Evolutionary conservation across 2,329 filamentous ascomycete genomes (phyloP), one percentile per base, ranked within the genome.

Genomic region (Talaromyces sp.): DNA sequence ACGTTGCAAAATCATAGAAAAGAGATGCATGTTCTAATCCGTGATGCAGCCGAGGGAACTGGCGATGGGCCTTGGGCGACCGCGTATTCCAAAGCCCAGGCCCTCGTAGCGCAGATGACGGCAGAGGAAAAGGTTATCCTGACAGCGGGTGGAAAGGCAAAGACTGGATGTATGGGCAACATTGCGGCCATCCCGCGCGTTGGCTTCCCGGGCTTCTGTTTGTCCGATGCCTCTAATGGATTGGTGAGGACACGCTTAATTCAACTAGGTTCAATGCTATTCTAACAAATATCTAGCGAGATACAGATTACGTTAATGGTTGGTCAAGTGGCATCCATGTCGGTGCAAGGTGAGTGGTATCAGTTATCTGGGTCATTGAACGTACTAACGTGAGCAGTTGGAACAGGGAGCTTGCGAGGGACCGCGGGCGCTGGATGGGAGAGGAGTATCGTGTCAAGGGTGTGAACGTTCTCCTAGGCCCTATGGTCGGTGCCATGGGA

Each of bases 181-280:
- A 72, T 73, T 43, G 54, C 58, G 7, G 47, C 67, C 1, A 68
- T 73, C 17, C 54, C 62, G 1, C 65, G 69, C 2, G 47, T 72
- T 4, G 64, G 64, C 2, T 72, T 73, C 37, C 60, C 66, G 0
- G 74, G 74, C 1, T 51, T 78, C 3, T 78, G 75, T 55, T 63
- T 77, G 5, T 67, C 70, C 8, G 76, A 78, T 62, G 75, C 71
- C 10, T 70, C 69, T 4, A 74, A 75, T 60, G 75, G 75, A 5
- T 64, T 78, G 19, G 64, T 67, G 42, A 27, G 59, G 56, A 7
- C 19, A 14, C n/a, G 16, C 14, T 2, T 17, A n/a, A 22, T 33
- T 10, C 2, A 5, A 36, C 2, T 3, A 2, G 4, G 10, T 1
- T 4, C 3, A 19, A 2, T 10, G 3, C 22, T 9, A 0, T 19